phyloP scores from a whole-genome alignment of 768 basidiomycete species.

The Lactarius vividus region DNA sequence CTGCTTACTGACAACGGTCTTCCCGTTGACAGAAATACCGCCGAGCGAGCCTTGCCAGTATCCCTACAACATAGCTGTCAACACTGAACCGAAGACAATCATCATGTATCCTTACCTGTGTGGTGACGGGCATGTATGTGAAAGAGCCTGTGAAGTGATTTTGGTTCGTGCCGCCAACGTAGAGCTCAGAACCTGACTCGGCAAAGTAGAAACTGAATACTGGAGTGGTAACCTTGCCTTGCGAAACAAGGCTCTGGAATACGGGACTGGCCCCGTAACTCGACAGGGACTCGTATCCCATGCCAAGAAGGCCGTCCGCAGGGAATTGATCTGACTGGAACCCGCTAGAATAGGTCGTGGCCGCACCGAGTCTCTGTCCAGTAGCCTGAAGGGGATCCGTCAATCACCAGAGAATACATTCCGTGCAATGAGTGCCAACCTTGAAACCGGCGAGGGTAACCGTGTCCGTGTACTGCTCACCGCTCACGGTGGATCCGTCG shows the following conservation, averaged over 20 bases:
- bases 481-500: constrained; percentile 40
- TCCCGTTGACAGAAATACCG: constrained; percentile 29
- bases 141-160: constrained; percentile 17
- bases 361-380: constrained; percentile 45
- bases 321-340: constrained; percentile 32
- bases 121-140: constrained; percentile 12
- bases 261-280: constrained; percentile 28
- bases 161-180: constrained; percentile 24
- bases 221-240: constrained; percentile 35
- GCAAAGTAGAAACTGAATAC: constrained; percentile 52
- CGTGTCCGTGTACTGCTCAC: constrained; percentile 42
- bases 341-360: constrained; percentile 38
- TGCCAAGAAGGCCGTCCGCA: constrained; percentile 44
- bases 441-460: constrained; percentile 40
- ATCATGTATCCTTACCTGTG: constrained; percentile 17
- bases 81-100: constrained; percentile 21
- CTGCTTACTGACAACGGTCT: constrained; percentile 5
- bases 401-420: background rate
- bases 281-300: constrained; percentile 36
- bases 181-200: constrained; percentile 40
- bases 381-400: constrained; percentile 32
- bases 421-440: constrained; percentile 9
- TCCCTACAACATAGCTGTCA: constrained; percentile 29
- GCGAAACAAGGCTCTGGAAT: constrained; percentile 43
- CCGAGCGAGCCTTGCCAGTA: constrained; percentile 30